Evolutionary conservation across 2,329 filamentous ascomycete genomes (phyloP), one percentile per base, ranked within the genome.

Genomic region (Didymosphaeria variabile): DNA sequence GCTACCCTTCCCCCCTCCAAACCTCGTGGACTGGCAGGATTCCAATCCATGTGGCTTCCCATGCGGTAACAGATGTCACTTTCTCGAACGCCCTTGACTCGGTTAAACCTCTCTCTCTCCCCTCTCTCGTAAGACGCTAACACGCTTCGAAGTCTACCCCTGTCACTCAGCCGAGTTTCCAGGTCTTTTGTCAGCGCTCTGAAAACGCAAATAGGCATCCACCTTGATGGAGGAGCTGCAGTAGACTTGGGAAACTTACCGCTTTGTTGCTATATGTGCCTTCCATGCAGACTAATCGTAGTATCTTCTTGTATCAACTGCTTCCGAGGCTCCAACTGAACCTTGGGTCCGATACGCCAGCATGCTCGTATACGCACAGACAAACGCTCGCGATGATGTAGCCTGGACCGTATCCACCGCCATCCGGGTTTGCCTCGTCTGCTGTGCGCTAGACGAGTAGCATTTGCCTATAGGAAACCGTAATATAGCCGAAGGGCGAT

Each of bases 401-500:
- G 40, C 52, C 26, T 55, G 52, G 38, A 45, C 34, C 52, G 52
- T 55, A 55, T 45, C 32, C 29, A 55, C 52, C 52, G 40, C 52
- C 52, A 55, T 55, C 52, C 52, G 13, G 52, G 52, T 55, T 55
- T 55, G 40, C 52, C 52, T 55, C 52, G 34, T 55, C 29, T 26
- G n/a, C 13, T 31, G 34, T 23, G 38, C n/a, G 26, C 21, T 7
- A 26, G 4, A 45, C 26, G 40, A 45, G 29, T 23, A 17, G 38
- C 26, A 45, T 4, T 55, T 55, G 38, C 23, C 38, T 55, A 45
- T 45, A 44, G 52, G 7, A 40, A 40, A 10, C n/a, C 17, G 45
- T 32, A 32, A 13, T 45, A 45, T 55, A 23, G 40, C 17, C 29
- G 10, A 34, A 45, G 17, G 15, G 23, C 38, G 52, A 55, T 44